Evolutionary conservation across 179 eudicot genomes (phyloP).

Genomic region (Sideroxylon spinosum): DNA sequence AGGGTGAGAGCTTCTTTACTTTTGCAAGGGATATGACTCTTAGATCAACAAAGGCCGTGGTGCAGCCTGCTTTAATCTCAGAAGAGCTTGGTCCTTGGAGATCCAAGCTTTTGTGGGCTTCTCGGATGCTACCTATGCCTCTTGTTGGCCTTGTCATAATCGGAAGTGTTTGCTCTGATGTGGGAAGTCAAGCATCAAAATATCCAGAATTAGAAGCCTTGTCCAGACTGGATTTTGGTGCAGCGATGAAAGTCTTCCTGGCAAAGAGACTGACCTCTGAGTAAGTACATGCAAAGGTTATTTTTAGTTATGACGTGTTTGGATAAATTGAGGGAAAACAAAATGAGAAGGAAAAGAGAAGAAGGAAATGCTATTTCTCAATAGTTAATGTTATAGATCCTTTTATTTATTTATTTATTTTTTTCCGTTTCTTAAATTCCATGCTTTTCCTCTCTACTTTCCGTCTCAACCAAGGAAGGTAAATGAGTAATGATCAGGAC

Average conservation of each 20-base stretch:
- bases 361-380: too few species aligned
- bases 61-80: conserved; percentile 53
- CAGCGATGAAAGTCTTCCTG: conserved; percentile 88
- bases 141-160: conserved; percentile 89
- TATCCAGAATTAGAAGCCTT: conserved; percentile 84
- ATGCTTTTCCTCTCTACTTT: too few species aligned
- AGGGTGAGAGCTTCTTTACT: conserved; percentile 87
- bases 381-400: too few species aligned
- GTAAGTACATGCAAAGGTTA: conserved; percentile 41
- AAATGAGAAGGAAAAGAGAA: too few species aligned
- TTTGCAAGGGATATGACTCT: conserved; percentile 96
- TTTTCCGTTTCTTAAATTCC: too few species aligned
- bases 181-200: conserved; percentile 48
- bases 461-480: too few species aligned
- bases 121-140: conserved; percentile 95
- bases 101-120: conserved; percentile 93
- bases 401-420: too few species aligned
- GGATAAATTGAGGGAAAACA: too few species aligned
- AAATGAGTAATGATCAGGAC: too few species aligned
- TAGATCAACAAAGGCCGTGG: conserved; percentile 72
- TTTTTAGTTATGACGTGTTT: too few species aligned
- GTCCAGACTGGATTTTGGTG: conserved; percentile 88
- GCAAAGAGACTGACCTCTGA: conserved; percentile 89
- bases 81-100: conserved; percentile 88
- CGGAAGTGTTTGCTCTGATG: conserved; percentile 72